Base-by-base conservation (phyloP, 768 basidiomycete species). In the Amanita thiersii region DNA sequence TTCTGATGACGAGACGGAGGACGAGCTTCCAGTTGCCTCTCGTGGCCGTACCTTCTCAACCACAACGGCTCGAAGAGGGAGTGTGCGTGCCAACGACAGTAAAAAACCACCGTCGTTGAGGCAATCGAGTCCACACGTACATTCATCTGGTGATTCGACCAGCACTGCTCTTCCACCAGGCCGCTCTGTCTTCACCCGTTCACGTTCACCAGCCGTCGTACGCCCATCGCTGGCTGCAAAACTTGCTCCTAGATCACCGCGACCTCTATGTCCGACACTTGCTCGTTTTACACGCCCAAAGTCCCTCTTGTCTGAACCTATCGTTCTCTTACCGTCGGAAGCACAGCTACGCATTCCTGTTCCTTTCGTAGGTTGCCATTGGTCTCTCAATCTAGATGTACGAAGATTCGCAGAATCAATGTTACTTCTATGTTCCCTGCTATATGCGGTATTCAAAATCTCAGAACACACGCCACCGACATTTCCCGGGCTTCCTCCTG, bases 401-500 rank as follows among this genome's bases (percentile, higher is more conserved):
- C 66, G 82, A 47, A 71, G 74, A 47, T 66, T 77, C 15, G 73
- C 71, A 8, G 86, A 90, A 60, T 75, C 72, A 5, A n/a, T 69
- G 20, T 53, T 88, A 3, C 69, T 90, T 4, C 56, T 86, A n/a
- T 66, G 64, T 12, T 82, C 82, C 14, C 63, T 86, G 12, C 58
- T 73, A 26, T 76, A 68, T 47, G 74, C 76, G 19, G 68, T 76
- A 4, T 63, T 61, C 44, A 71, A 72, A 53, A 64, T 83, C 40
- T 58, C 62, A 11, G 50, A 47, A 18, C 59, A 58, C 40, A 59
- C 59, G 10, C 52, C 64, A 14, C 54, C 62, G 5, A 48, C 46
- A 38, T 53, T 56, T 44, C 44, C 56, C 18, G 43, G 47, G 20
- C 42, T 52, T 24, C 20, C 47, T 14, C 47, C 52, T 42, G 38